Percentiles rank a stretch among this genome's conserved stretches.
Conservation (phyloP, 2,329 filamentous ascomycete genomes). For the Aspergillus flavus region DNA sequence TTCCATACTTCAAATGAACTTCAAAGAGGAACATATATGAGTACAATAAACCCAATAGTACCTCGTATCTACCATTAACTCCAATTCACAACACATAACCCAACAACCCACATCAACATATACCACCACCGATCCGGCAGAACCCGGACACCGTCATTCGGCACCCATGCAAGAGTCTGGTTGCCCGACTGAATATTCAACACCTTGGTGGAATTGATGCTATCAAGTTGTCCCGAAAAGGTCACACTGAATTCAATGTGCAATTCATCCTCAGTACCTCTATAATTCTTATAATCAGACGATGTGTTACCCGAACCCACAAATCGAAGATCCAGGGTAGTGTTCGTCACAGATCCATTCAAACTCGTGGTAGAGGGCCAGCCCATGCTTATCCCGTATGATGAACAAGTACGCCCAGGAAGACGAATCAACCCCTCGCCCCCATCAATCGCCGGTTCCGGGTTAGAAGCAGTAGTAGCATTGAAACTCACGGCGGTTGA, state of each 20-base stretch:
- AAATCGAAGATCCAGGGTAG: neutral
- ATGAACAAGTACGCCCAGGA: neutral
- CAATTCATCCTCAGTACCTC: neutral
- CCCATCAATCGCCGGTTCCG: neutral
- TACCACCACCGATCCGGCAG: neutral
- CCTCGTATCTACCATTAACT: neutral
- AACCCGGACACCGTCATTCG: neutral
- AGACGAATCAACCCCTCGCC: neutral
- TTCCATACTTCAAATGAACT: no score
- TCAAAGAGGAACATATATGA: no score
- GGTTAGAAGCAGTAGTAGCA: neutral
- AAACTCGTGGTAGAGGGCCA: neutral
- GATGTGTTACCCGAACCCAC: neutral
- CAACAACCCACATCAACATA: neutral
- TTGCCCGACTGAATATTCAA: neutral
- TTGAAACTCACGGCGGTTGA: neutral
- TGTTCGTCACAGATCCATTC: conserved; percentile 4
- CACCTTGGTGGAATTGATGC: neutral
- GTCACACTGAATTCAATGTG: neutral
- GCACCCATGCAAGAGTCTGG: neutral
- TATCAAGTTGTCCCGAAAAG: neutral
- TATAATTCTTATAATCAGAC: neutral
- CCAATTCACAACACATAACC: neutral
- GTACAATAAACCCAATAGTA: no score
- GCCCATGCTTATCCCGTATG: neutral